phyloP scores from a whole-genome alignment of 2,329 filamentous ascomycete species.

The Sclerotinia borealis region DNA sequence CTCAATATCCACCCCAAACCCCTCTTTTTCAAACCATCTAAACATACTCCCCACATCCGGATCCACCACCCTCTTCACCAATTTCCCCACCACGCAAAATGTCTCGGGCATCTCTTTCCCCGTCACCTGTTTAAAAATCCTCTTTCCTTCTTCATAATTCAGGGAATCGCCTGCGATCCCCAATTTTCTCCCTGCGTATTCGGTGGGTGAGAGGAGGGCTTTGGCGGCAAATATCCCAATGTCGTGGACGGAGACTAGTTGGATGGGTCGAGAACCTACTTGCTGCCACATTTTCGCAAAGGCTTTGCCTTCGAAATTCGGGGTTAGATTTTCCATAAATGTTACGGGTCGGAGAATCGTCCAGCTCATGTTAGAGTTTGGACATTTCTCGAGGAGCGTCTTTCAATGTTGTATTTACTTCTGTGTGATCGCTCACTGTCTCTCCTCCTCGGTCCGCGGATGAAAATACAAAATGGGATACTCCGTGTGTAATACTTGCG shows the following conservation, averaged over 20 bases:
- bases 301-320: slow-evolving; percentile 23
- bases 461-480: slow-evolving; percentile 57
- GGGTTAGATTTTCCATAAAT: slow-evolving; percentile 46
- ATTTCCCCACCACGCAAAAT: slow-evolving; percentile 23
- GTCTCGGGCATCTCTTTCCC: slow-evolving; percentile 30
- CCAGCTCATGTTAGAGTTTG: slow-evolving; percentile 42
- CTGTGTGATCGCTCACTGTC: slow-evolving; percentile 38
- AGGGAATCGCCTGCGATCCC: slow-evolving; percentile 43
- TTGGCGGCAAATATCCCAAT: slow-evolving; percentile 43
- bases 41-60: slow-evolving; percentile 31
- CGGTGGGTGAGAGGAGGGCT: slow-evolving; percentile 37
- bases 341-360: slow-evolving; percentile 51
- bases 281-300: slow-evolving; percentile 27
- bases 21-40: slow-evolving; percentile 29
- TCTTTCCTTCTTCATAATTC: slow-evolving; percentile 32
- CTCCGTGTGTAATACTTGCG: slow-evolving; percentile 45
- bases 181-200: slow-evolving; percentile 36
- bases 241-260: slow-evolving; percentile 38
- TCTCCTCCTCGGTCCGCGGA: slow-evolving; percentile 57
- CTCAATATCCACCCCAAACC: slow-evolving; percentile 33
- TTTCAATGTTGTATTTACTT: slow-evolving; percentile 51
- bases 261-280: slow-evolving; percentile 33
- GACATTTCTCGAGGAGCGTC: slow-evolving; percentile 40
- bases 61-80: slow-evolving; percentile 23
- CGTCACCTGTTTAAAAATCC: slow-evolving; percentile 30